phyloP scores from a whole-genome alignment of 139 green algal genomes.

The Tetraselmis chui region DNA sequence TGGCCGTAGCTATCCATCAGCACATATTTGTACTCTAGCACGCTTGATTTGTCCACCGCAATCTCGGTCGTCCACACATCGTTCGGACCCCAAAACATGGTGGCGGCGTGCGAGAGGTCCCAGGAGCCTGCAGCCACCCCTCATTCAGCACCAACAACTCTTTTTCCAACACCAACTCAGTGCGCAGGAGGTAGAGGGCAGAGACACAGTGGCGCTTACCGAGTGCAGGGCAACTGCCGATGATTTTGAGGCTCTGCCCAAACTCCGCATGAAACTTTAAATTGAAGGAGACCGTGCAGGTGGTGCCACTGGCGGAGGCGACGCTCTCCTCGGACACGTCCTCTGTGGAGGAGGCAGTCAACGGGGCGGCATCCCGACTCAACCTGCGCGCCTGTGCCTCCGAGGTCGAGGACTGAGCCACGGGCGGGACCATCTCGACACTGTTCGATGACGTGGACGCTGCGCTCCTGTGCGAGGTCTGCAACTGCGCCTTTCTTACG shows the following conservation, averaged over 20 bases:
- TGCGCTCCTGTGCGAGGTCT: too few species aligned
- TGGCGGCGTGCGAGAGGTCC: conserved; percentile 8
- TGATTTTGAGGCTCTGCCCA: conserved; percentile 19
- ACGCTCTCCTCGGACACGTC: background rate
- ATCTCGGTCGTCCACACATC: conserved; percentile 22
- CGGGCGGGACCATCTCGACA: too few species aligned
- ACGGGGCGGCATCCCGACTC: too few species aligned
- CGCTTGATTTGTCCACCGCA: conserved; percentile 4
- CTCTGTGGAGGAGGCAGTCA: too few species aligned
- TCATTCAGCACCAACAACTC: background rate
- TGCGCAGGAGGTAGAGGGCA: too few species aligned
- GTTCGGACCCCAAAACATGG: conserved; percentile 17
- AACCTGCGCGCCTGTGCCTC: too few species aligned
- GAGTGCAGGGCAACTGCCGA: conserved; percentile 11
- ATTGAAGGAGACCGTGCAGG: conserved; percentile 18
- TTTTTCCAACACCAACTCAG: background rate
- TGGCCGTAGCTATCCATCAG: conserved; percentile 13
- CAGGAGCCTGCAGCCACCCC: conserved; percentile 12
- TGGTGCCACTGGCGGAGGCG: background rate
- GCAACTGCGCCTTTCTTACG: too few species aligned
- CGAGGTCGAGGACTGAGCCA: too few species aligned
- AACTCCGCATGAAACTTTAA: conserved; percentile 30
- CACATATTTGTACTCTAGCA: conserved; percentile 32
- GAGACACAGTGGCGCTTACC: conserved; percentile 7
- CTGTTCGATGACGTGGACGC: too few species aligned